Evolutionary conservation across 371 early-diverging fungal species (phyloP).

Genomic region (Quaeritorhiza haematococci): DNA sequence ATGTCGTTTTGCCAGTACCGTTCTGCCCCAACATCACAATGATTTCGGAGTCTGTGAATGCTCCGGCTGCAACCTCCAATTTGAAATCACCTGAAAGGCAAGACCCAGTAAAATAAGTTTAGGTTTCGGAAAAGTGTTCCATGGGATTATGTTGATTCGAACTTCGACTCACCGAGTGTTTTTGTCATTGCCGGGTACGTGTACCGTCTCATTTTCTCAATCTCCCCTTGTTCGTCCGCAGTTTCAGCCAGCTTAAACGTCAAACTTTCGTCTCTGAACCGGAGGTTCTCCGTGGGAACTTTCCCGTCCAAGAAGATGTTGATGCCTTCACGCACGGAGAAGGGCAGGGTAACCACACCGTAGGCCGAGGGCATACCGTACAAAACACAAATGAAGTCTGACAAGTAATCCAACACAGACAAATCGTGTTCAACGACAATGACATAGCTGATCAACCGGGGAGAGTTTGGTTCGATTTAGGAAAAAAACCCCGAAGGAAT

Average conservation of each 20-base stretch:
- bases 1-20: slow-evolving; percentile 99
- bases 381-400: slow-evolving; percentile 98
- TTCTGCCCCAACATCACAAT: slow-evolving; percentile 99
- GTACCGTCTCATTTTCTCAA: slow-evolving; percentile 64
- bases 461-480: background rate
- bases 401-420: slow-evolving; percentile 97
- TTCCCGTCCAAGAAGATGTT: slow-evolving; percentile 99
- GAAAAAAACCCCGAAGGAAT: background rate
- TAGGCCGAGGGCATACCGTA: slow-evolving; percentile 98
- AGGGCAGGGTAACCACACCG: slow-evolving; percentile 98
- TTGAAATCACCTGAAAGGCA: slow-evolving; percentile 70
- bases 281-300: slow-evolving; percentile 99
- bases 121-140: background rate
- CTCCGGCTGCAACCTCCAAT: slow-evolving; percentile 77
- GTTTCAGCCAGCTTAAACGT: slow-evolving; percentile 93
- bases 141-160: background rate
- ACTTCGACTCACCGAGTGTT: slow-evolving; percentile 31
- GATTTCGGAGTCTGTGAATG: slow-evolving; percentile 97
- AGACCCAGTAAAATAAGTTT: slow-evolving; percentile 8
- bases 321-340: slow-evolving; percentile 96
- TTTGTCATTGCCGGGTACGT: slow-evolving; percentile 87
- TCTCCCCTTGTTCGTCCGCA: slow-evolving; percentile 56
- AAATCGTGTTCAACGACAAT: slow-evolving; percentile 99
- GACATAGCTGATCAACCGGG: slow-evolving; percentile 71
- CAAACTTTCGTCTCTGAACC: slow-evolving; percentile 97